phyloP scores from a whole-genome alignment of 75 land plant species.

The Adiantum capillusveneris region DNA sequence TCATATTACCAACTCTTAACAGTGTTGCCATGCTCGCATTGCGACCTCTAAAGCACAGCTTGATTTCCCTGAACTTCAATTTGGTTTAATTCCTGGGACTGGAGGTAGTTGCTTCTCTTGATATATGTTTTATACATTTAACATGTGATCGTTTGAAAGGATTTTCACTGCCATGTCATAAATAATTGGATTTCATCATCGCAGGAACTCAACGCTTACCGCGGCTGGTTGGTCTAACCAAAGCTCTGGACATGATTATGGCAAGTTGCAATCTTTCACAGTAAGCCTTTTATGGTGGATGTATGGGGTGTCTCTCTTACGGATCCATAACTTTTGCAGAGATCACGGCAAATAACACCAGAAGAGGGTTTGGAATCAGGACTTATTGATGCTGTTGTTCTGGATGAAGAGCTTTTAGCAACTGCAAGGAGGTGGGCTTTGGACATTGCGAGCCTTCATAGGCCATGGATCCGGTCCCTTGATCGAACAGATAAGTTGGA shows the following conservation, averaged over 20 bases:
- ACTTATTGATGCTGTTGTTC: constrained; percentile 17
- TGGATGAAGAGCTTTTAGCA: constrained; percentile 5
- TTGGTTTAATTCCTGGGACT: constrained; percentile 92
- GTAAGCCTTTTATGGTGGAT: not conserved
- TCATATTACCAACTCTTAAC: not conserved
- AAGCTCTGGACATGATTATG: constrained; percentile 91
- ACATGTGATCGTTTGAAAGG: not conserved
- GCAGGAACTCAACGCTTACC: constrained; percentile 96
- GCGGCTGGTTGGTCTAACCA: constrained; percentile 74
- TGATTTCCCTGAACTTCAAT: constrained; percentile 93
- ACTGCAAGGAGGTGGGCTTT: constrained; percentile 17
- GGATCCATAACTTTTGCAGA: not conserved
- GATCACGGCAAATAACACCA: constrained; percentile 11
- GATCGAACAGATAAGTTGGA: constrained; percentile 8
- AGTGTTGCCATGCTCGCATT: constrained; percentile 94
- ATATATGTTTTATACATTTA: not conserved
- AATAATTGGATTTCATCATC: too few relatives aligned
- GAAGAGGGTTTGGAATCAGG: constrained; percentile 15
- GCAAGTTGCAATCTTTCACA: constrained; percentile 25
- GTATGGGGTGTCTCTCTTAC: not conserved
- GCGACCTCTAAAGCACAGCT: constrained; percentile 76
- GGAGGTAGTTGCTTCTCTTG: constrained; percentile 53
- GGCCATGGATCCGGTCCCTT: constrained; percentile 14
- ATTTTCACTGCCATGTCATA: not conserved
- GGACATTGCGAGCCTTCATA: constrained; percentile 8